Evolutionary conservation across 768 basidiomycete species (phyloP).

Genomic region (Gloeopeniophorella convolvens): DNA sequence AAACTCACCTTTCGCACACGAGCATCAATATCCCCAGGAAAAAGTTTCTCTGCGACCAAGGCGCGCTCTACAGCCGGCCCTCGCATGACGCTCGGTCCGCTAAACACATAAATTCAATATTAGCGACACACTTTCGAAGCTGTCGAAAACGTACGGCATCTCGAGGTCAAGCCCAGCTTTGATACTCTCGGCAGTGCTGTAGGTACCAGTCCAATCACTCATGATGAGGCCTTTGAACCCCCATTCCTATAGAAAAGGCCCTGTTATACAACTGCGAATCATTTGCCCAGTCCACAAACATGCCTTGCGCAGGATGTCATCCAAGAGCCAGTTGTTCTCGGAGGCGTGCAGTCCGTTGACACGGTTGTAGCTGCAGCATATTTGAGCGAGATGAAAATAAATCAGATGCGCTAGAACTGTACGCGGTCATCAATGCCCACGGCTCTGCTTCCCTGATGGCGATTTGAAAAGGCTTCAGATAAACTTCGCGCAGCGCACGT

Average conservation of each 20-base stretch:
- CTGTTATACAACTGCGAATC: too few species aligned
- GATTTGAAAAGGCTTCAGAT: conserved; percentile 57
- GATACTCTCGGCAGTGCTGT: conserved; percentile 43
- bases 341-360: conserved; percentile 55
- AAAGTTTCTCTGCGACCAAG: conserved; percentile 38
- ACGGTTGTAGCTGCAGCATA: conserved; percentile 43
- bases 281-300: not conserved
- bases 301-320: conserved; percentile 47
- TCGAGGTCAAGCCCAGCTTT: conserved; percentile 61
- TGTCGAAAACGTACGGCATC: conserved; percentile 40
- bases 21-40: conserved; percentile 35
- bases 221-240: conserved; percentile 53
- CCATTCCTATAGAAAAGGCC: conserved; percentile 58
- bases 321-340: conserved; percentile 43
- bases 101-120: conserved; percentile 14
- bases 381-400: not conserved
- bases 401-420: conserved; percentile 21
- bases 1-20: conserved; percentile 25
- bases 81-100: conserved; percentile 44
- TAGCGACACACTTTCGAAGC: not conserved
- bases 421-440: conserved; percentile 57
- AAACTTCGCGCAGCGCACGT: conserved; percentile 59
- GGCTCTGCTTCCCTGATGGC: conserved; percentile 49
- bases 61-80: conserved; percentile 38
- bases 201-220: conserved; percentile 53